phyloP scores from a whole-genome alignment of 2,329 filamentous ascomycete genomes.

The Fusarium veterinarium region DNA sequence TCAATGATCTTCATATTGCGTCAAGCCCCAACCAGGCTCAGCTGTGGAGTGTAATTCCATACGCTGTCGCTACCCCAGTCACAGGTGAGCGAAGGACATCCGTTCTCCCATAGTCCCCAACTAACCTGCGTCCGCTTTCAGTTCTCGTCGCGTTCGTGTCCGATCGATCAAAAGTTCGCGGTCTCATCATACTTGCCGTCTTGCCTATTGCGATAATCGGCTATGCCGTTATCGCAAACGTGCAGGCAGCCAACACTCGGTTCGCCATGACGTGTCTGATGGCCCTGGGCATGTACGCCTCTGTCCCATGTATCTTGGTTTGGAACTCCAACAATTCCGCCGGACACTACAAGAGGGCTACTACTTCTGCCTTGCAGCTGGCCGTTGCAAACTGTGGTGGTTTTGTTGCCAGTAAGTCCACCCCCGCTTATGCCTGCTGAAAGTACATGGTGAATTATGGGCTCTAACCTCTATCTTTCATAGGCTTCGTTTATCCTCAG shows the following conservation, averaged over 20 bases:
- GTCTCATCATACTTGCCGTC: neutral
- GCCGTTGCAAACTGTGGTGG: conserved; percentile 4
- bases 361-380: conserved; percentile 62
- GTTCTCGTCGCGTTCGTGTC: conserved; percentile 2
- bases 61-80: neutral
- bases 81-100: neutral
- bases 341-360: conserved; percentile 77
- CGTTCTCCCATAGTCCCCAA: accelerated
- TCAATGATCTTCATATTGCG: conserved; percentile 1
- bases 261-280: conserved; percentile 77
- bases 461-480: neutral
- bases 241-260: conserved; percentile 54
- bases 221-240: neutral
- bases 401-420: neutral
- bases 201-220: conserved; percentile 1
- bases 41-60: neutral
- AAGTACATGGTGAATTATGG: neutral
- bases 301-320: conserved; percentile 70
- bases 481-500: neutral
- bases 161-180: neutral
- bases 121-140: neutral
- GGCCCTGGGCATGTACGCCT: conserved; percentile 72
- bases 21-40: neutral
- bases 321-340: conserved; percentile 77
- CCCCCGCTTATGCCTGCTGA: accelerated